phyloP scores from a whole-genome alignment of 768 basidiomycete species.

The Boletus edulis region DNA sequence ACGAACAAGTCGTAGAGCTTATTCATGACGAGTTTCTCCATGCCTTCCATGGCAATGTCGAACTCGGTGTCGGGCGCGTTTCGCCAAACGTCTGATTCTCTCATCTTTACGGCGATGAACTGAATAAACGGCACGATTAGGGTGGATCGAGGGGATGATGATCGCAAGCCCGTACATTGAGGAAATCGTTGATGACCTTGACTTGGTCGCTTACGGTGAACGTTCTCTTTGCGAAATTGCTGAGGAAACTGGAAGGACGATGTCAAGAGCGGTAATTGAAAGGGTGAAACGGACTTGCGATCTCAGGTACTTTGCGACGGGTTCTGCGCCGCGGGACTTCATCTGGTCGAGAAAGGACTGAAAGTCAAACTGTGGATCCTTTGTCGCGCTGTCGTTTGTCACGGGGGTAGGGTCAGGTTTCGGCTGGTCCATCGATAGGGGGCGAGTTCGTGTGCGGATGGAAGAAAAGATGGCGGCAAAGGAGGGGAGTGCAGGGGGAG shows the following conservation, averaged over 20 bases:
- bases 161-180: conserved; percentile 49
- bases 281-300: conserved; percentile 59
- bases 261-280: not conserved
- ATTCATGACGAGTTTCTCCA: conserved; percentile 99
- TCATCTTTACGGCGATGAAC: conserved; percentile 92
- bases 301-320: conserved; percentile 91
- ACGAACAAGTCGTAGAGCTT: conserved; percentile 91
- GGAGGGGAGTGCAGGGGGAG: not conserved
- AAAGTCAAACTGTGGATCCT: conserved; percentile 76
- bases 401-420: not conserved
- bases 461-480: conserved; percentile 54
- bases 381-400: not conserved
- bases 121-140: conserved; percentile 33
- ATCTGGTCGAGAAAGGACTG: conserved; percentile 95
- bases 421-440: conserved; percentile 8
- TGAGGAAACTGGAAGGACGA: conserved; percentile 65
- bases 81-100: conserved; percentile 79
- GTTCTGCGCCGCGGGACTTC: conserved; percentile 82
- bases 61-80: conserved; percentile 79
- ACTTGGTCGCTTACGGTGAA: conserved; percentile 93
- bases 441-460: conserved; percentile 35
- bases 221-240: conserved; percentile 88
- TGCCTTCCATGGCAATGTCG: conserved; percentile 95
- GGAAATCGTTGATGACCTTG: conserved; percentile 92
- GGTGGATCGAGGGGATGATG: conserved; percentile 3